These are phyloP conservation scores for Trichosanthes cucumerina DNA, from an alignment of 306 rosid genomes.

Conservation along the genomic window DNA sequence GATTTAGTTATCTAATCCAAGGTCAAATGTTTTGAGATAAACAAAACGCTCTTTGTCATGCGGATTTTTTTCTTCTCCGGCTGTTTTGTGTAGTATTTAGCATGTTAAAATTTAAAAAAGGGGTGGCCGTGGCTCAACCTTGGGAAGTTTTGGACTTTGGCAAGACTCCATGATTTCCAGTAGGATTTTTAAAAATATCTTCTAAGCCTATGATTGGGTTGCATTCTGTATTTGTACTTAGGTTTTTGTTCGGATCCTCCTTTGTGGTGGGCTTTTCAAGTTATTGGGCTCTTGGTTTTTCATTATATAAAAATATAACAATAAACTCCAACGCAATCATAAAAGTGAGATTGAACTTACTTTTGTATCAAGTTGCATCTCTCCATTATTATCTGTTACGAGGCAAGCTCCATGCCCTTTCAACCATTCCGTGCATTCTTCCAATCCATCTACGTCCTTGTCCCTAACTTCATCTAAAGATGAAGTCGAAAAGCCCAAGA, in stretches of 20 bases:
- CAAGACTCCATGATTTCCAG: background rate
- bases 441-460: constrained; percentile 51
- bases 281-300: background rate
- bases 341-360: constrained; percentile 33
- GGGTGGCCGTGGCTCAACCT: background rate
- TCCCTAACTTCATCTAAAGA: constrained; percentile 32
- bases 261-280: background rate
- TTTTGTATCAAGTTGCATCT: constrained; percentile 65
- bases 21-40: background rate
- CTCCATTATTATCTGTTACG: constrained; percentile 50
- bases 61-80: too few relatives aligned
- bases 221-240: background rate
- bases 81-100: too few relatives aligned
- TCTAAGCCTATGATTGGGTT: background rate
- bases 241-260: background rate
- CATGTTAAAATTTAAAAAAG: too few relatives aligned
- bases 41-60: too few relatives aligned
- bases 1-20: background rate
- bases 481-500: constrained; percentile 55
- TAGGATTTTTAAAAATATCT: background rate
- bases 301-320: background rate
- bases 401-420: constrained; percentile 80
- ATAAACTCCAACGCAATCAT: background rate
- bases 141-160: background rate
- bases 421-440: constrained; percentile 90